phyloP scores from a whole-genome alignment of 2,329 filamentous ascomycete species.

The Bipolaris zeicola region DNA sequence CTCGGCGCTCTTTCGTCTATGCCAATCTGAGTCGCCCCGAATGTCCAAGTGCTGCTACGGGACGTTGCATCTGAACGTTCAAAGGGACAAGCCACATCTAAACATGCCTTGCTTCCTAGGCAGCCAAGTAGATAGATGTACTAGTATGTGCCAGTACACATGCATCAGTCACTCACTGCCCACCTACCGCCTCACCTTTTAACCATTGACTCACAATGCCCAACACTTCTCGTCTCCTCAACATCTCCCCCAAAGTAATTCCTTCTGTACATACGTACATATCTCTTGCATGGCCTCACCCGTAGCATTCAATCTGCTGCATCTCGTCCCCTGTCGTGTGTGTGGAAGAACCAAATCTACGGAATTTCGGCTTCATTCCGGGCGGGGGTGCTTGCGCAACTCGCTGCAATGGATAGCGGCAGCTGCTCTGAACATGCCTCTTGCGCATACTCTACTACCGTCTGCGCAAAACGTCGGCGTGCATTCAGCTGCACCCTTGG shows the following conservation, averaged over 20 bases:
- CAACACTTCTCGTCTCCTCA: conserved; percentile 10
- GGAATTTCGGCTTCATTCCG: conserved; percentile 17
- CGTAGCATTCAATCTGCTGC: conserved; percentile 21
- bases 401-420: conserved; percentile 27
- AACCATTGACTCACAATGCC: neutral
- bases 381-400: conserved; percentile 28
- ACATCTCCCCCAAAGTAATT: conserved; percentile 15
- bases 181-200: conserved; percentile 23
- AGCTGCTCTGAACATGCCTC: conserved; percentile 20
- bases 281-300: conserved; percentile 16
- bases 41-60: conserved; percentile 10
- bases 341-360: conserved; percentile 21
- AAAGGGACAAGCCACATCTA: conserved; percentile 9
- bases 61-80: conserved; percentile 24
- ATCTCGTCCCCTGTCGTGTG: conserved; percentile 33
- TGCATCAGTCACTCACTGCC: conserved; percentile 29
- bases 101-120: conserved; percentile 34
- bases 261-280: conserved; percentile 11
- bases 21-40: conserved; percentile 16
- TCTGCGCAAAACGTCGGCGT: neutral
- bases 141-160: conserved; percentile 1
- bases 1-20: neutral
- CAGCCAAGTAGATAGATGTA: neutral
- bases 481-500: conserved; percentile 7
- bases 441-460: conserved; percentile 8